Conservation (phyloP, 1,284 basidiomycete genomes). For the Naganishia liquefaciens region DNA sequence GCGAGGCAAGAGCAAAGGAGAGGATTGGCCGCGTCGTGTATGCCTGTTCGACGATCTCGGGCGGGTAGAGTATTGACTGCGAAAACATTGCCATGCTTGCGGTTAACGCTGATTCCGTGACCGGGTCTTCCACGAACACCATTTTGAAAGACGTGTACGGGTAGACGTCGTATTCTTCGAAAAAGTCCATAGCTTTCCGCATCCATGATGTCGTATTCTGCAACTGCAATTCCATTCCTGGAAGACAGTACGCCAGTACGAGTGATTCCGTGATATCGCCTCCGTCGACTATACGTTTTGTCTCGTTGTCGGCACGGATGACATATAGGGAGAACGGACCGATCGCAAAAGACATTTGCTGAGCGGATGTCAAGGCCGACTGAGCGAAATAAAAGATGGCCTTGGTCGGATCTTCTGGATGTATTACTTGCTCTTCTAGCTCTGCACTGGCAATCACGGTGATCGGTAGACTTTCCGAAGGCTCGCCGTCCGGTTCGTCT, state of each 20-base stretch:
- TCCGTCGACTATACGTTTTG: constrained; percentile 54
- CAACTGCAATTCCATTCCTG: constrained; percentile 72
- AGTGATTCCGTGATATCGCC: constrained; percentile 62
- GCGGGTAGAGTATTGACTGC: constrained; percentile 80
- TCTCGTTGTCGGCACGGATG: constrained; percentile 65
- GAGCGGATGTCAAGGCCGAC: constrained; percentile 82
- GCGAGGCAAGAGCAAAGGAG: constrained; percentile 84
- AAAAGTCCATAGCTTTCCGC: constrained; percentile 87
- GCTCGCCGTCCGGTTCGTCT: constrained; percentile 54
- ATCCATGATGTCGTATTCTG: constrained; percentile 71
- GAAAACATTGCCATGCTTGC: constrained; percentile 81
- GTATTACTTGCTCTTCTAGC: constrained; percentile 86
- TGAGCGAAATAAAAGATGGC: constrained; percentile 93
- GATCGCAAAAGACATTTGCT: constrained; percentile 93
- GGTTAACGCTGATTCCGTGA: constrained; percentile 74
- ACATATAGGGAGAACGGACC: constrained; percentile 86
- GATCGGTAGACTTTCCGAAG: constrained; percentile 60
- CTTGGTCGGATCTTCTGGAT: constrained; percentile 91
- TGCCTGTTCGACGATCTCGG: constrained; percentile 89
- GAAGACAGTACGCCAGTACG: constrained; percentile 90
- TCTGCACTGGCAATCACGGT: constrained; percentile 93
- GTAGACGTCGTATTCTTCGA: constrained; percentile 87
- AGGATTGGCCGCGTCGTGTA: constrained; percentile 85
- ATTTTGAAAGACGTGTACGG: constrained; percentile 94
- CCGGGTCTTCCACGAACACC: constrained; percentile 90